These are phyloP conservation scores for Leishmania turanica DNA, from an alignment of 208 protist species.

Conservation along the genomic window DNA sequence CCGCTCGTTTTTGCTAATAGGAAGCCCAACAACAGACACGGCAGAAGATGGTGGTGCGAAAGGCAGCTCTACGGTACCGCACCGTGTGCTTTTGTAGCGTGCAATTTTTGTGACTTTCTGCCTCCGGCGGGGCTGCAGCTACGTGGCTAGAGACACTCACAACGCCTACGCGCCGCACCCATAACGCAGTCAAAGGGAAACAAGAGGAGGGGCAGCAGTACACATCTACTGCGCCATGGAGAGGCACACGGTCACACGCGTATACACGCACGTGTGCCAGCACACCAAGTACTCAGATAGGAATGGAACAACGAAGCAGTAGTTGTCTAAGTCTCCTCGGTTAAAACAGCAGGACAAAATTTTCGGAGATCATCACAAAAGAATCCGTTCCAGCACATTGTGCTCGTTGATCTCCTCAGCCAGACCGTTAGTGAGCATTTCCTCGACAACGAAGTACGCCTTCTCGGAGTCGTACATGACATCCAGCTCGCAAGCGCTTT, in stretches of 20 bases:
- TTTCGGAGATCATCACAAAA: conserved; percentile 51
- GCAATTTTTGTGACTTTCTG: too few relatives aligned
- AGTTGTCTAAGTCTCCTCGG: background rate
- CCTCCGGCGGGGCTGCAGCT: background rate
- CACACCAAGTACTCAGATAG: background rate
- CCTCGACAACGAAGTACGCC: conserved; percentile 97
- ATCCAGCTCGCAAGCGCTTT: conserved; percentile 96
- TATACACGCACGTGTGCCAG: background rate
- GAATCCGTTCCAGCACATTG: conserved; percentile 65
- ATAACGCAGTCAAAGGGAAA: background rate
- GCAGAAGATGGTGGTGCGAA: background rate
- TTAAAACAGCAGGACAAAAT: background rate
- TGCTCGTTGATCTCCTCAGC: conserved; percentile 92
- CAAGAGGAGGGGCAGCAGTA: background rate
- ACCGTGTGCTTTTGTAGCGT: background rate
- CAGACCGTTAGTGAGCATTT: conserved; percentile 92
- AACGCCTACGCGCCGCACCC: background rate
- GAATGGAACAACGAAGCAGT: background rate
- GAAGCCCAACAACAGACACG: background rate
- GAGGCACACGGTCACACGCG: background rate
- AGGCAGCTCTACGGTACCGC: background rate
- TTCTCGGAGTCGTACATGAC: conserved; percentile 99
- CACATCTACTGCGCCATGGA: background rate
- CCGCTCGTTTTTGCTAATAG: background rate
- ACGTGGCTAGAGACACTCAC: background rate